These are phyloP conservation scores for Knufia fluminis DNA, from an alignment of 2,329 filamentous ascomycete species.

Conservation along the genomic window DNA sequence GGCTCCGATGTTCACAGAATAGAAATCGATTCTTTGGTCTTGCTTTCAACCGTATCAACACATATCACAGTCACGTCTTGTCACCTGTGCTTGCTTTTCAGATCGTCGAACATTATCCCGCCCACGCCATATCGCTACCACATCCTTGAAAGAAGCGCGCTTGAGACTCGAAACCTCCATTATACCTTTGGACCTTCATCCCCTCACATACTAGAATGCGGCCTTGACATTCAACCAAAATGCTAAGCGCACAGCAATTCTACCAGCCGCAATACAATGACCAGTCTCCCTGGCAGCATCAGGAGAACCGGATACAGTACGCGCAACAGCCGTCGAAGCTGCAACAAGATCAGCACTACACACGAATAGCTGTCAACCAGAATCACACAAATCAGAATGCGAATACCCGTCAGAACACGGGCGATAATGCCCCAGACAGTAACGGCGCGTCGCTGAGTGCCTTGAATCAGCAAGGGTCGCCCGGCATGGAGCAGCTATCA, in stretches of 20 bases:
- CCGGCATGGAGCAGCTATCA: conserved; percentile 56
- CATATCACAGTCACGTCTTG: neutral
- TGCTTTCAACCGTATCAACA: neutral
- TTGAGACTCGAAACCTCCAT: neutral
- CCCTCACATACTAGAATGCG: conserved; percentile 9
- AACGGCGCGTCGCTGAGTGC: conserved; percentile 14
- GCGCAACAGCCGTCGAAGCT: conserved; percentile 29
- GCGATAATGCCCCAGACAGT: conserved; percentile 16
- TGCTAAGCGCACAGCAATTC: conserved; percentile 49
- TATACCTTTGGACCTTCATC: neutral
- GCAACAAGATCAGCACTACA: conserved; percentile 52
- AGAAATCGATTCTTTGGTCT: neutral
- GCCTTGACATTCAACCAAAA: conserved; percentile 12
- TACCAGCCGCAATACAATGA: conserved; percentile 48
- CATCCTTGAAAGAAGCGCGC: neutral
- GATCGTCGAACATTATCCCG: neutral
- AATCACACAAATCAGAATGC: conserved; percentile 33
- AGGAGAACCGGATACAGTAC: conserved; percentile 28
- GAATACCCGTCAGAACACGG: conserved; percentile 16
- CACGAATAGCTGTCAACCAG: conserved; percentile 59
- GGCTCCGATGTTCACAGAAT: neutral
- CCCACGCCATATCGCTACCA: neutral
- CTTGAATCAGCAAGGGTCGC: conserved; percentile 18
- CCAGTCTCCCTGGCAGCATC: conserved; percentile 39
- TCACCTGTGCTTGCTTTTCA: neutral